Evolutionary conservation across 1,284 basidiomycete species (phyloP), one percentile per base, ranked within the genome.

Genomic region (Tylopilus orsonianus): DNA sequence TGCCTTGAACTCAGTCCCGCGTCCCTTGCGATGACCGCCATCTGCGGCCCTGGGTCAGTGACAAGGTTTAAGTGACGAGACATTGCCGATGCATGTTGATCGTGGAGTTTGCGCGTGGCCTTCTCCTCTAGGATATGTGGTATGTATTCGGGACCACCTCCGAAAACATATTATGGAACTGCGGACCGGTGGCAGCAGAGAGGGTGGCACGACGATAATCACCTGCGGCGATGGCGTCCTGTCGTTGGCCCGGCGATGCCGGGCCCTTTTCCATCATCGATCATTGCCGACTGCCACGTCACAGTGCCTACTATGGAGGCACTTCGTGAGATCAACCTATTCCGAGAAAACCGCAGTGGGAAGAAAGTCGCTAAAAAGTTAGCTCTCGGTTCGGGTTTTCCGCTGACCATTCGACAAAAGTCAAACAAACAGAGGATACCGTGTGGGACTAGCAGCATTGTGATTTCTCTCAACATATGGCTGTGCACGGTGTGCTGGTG

Each of bases 231-330:
- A 46, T 42, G 36, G 19, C 7, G 34, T 22, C 29, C n/a, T 34
- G 36, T 43, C 10, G 22, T 19, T 18, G 26, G 26, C 38, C 55
- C 35, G 29, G 30, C 27, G 16, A 30, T 34, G 24, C 43, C 37
- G 40, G 34, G n/a, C n/a, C n/a, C 23, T 33, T 14, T 30, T n/a
- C 26, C 26, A 13, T 13, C 19, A 23, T 18, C 8, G 19, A 22
- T 33, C 53, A 37, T 20, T 20, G 38, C 14, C 24, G 41, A 22
- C 30, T 58, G 57, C 56, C 58, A 61, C 49, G 61, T 63, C 61
- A 46, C 26, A 19, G 32, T n/a, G 10, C 26, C 10, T 33, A 30
- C 26, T 13, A 34, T 44, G 27, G 20, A 20, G n/a, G 22, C 9
- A n/a, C 18, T 33, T 19, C 38, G 49, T 39, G 40, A 19, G 46